A percentile compares a stretch with the other conserved stretches of the same genome.
Conservation (phyloP, 2,329 filamentous ascomycete genomes). For the Dothiorella sarmentorum region DNA sequence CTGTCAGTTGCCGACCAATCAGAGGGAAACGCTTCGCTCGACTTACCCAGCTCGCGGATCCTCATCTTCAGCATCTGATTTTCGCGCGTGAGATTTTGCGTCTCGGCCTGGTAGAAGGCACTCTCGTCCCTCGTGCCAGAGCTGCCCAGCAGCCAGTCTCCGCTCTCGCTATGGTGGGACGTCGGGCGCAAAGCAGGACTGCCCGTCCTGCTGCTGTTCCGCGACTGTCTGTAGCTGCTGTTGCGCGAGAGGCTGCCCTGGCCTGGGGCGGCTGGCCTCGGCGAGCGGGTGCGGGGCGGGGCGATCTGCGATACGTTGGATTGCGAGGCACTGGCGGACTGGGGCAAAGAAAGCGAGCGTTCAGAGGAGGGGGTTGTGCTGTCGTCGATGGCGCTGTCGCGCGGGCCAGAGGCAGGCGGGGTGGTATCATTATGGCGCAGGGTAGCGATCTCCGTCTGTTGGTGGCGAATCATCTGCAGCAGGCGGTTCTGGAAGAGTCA, state of each 20-base stretch:
- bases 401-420: conserved; percentile 24
- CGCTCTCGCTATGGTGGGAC: conserved; percentile 57
- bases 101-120: conserved; percentile 79
- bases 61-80: conserved; percentile 78
- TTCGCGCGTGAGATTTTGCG: conserved; percentile 71
- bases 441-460: conserved; percentile 67
- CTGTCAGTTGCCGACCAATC: neutral
- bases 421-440: conserved; percentile 42
- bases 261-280: conserved; percentile 24
- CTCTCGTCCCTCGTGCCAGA: conserved; percentile 59
- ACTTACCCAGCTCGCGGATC: conserved; percentile 67
- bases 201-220: conserved; percentile 37
- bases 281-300: conserved; percentile 38
- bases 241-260: conserved; percentile 41
- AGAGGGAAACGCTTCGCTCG: conserved; percentile 10
- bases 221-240: conserved; percentile 40
- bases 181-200: conserved; percentile 52
- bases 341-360: conserved; percentile 44
- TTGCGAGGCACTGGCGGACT: conserved; percentile 33
- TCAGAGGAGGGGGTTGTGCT: conserved; percentile 49
- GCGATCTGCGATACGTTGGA: conserved; percentile 40
- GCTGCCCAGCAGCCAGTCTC: conserved; percentile 61
- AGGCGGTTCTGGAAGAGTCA: conserved; percentile 60
- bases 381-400: conserved; percentile 47
- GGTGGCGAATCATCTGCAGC: conserved; percentile 70